Evolutionary conservation across 352 stramenopile genomes (phyloP).

Genomic region (Pythium phragmitis): DNA sequence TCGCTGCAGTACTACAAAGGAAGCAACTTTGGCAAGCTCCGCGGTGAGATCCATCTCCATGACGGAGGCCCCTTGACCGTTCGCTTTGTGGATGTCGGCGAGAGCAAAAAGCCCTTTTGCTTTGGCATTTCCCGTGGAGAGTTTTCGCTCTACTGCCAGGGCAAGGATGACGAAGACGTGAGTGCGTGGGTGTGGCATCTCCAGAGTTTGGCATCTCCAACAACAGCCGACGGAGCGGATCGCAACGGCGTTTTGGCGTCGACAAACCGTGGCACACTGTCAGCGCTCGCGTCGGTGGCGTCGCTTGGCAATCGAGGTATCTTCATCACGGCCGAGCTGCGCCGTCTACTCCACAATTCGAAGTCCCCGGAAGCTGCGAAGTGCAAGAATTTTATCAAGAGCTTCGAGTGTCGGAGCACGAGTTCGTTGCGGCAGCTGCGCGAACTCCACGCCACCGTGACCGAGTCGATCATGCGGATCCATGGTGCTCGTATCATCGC

Average conservation of each 20-base stretch:
- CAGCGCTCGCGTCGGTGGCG: slow-evolving; percentile 6
- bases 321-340: slow-evolving; percentile 80
- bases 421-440: slow-evolving; percentile 53
- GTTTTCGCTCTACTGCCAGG: slow-evolving; percentile 78
- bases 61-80: slow-evolving; percentile 59
- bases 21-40: slow-evolving; percentile 76
- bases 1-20: slow-evolving; percentile 87
- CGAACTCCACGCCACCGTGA: slow-evolving; percentile 62
- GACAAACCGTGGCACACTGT: slow-evolving; percentile 15
- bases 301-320: slow-evolving; percentile 70
- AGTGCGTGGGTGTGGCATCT: slow-evolving; percentile 84
- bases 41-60: slow-evolving; percentile 75
- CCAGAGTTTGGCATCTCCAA: slow-evolving; percentile 55
- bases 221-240: slow-evolving; percentile 27
- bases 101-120: slow-evolving; percentile 82
- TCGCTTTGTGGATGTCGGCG: slow-evolving; percentile 72
- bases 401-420: slow-evolving; percentile 49
- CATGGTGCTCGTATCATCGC: slow-evolving; percentile 64
- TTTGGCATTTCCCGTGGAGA: slow-evolving; percentile 77
- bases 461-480: slow-evolving; percentile 59
- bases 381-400: slow-evolving; percentile 64
- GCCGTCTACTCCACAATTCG: slow-evolving; percentile 71
- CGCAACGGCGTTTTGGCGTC: slow-evolving; percentile 17
- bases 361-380: slow-evolving; percentile 71
- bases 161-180: slow-evolving; percentile 82